Base-by-base conservation (phyloP, 2,329 filamentous ascomycete genomes). In the Phialophora expanda region DNA sequence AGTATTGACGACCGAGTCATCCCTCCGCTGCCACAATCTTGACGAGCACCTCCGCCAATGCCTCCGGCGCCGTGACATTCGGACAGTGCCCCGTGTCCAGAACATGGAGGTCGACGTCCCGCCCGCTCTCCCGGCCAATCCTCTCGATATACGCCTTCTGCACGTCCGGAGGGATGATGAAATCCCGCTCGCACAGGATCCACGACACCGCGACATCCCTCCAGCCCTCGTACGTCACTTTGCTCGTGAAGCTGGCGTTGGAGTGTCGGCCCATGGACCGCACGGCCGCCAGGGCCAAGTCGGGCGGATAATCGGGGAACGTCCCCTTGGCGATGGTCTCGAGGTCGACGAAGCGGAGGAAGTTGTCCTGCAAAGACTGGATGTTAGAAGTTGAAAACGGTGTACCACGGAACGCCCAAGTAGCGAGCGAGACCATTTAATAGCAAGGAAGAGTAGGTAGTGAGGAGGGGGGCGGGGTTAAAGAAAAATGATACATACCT, bases 131-230 rank as follows among this genome's bases (percentile, higher is more conserved):
- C 50, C 62, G 70, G 61, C 74, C 73, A 51, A 78, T 75, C 11
- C 9, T 59, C 12, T 76, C 71, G 60, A 79, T 77, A n/a, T 57
- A 68, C 1, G 22, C 61, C 56, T 74, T 73, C 61, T 78, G 76
- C 30, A 71, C 59, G 17, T 71, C 60, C 1, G 74, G 73, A 1
- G 68, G 46, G 11, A 79, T 62, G 24, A 73, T 72, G 22, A 56
- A 53, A 62, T 79, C 77, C 7, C 74, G 69, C 44, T 72, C 69
- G 30, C 73, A 74, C 56, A 77, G 53, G 5, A 79, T 71, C 62
- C 74, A 79, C 17, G 75, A 76, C 1, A 74, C 73, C 0, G 76
- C 74, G 1, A 78, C 66, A 48, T 77, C 68, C 61, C 74, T 74
- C 66, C 76, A 78, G 0, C 73, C 77, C 2, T 71, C 22, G 64